phyloP scores from a whole-genome alignment of 2,329 filamentous ascomycete genomes.

The Cercospora sp. region DNA sequence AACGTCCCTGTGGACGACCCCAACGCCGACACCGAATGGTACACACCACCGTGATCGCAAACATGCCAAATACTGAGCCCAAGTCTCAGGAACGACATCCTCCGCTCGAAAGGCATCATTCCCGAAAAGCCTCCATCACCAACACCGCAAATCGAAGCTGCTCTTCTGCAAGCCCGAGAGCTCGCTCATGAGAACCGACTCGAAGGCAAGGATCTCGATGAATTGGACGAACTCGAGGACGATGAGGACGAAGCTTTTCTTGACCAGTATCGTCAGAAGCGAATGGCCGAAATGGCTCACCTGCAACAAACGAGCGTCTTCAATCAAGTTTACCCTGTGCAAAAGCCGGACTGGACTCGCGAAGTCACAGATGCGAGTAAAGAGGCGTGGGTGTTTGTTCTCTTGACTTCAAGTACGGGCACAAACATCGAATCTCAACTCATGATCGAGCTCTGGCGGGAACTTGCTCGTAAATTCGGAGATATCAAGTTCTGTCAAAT shows the following conservation, averaged over 20 bases:
- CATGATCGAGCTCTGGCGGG: conserved; percentile 80
- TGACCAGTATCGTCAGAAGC: conserved; percentile 81
- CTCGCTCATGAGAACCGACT: conserved; percentile 89
- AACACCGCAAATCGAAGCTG: conserved; percentile 94
- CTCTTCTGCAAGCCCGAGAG: conserved; percentile 76
- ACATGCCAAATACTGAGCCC: conserved; percentile 23
- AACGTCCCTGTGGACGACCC: conserved; percentile 90
- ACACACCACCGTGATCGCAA: conserved; percentile 6
- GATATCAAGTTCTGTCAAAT: conserved; percentile 99
- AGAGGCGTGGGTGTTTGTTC: conserved; percentile 67
- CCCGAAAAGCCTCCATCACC: conserved; percentile 97
- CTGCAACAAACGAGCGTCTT: conserved; percentile 76
- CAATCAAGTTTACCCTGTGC: conserved; percentile 87
- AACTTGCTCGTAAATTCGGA: conserved; percentile 79
- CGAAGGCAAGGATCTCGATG: conserved; percentile 91
- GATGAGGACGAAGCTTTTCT: conserved; percentile 92
- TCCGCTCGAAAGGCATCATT: conserved; percentile 93
- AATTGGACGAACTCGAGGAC: conserved; percentile 90
- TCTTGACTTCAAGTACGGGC: conserved; percentile 74
- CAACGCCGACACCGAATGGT: conserved; percentile 98
- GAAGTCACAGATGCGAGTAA: conserved; percentile 90
- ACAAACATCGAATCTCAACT: conserved; percentile 84
- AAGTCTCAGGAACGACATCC: conserved; percentile 83
- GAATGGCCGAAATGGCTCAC: conserved; percentile 75
- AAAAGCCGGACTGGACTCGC: conserved; percentile 88